A percentile compares a stretch with the other conserved stretches of the same genome.
Conservation (phyloP, 306 rosid species). For the Quercus cerris region DNA sequence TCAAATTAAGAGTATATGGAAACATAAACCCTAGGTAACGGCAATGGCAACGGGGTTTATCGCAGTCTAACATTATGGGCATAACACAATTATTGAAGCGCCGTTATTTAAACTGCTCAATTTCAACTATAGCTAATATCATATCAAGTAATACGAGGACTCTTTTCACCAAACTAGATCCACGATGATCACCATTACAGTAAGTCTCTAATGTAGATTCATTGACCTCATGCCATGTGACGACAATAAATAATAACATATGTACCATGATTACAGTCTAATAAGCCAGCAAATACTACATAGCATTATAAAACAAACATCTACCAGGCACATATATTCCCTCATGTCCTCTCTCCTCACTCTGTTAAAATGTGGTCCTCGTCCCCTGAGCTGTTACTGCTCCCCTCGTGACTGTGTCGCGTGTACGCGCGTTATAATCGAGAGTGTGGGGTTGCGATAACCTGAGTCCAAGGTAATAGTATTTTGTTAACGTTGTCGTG, state of each 20-base stretch:
- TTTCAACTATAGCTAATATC: fast-evolving
- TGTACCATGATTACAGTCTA: no score
- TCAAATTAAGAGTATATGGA: no score
- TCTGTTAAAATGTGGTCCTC: not conserved
- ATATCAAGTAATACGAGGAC: no score
- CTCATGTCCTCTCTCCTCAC: not conserved
- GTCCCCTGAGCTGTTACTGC: not conserved
- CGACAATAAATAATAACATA: fast-evolving
- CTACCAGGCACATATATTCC: no score
- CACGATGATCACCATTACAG: fast-evolving
- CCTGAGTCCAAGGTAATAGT: no score
- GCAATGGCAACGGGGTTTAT: fast-evolving
- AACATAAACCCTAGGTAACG: no score
- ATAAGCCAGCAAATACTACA: no score
- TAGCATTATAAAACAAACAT: no score
- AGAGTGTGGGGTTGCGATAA: not conserved
- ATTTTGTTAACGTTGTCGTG: not conserved
- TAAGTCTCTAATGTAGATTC: no score
- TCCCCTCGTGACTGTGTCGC: not conserved
- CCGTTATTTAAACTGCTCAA: no score
- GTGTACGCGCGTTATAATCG: not conserved
- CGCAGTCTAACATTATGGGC: fast-evolving
- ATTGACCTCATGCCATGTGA: fast-evolving
- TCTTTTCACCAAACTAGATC: no score
- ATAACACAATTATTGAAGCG: no score